Evolutionary conservation across 805 yeast species (phyloP).

Genomic region (Lipomyces anomalus): DNA sequence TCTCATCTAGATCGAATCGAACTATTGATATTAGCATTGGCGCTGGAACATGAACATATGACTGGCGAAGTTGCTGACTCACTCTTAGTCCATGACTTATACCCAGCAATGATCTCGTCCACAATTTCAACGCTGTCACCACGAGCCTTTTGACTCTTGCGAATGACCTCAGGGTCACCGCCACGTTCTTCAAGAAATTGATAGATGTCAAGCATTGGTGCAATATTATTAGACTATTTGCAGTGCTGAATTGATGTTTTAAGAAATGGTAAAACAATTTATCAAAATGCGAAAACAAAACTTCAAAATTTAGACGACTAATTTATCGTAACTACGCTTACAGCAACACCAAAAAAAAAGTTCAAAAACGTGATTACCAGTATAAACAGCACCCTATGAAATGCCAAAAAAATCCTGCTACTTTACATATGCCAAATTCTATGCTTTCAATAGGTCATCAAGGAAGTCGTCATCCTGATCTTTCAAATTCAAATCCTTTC

Average conservation of each 20-base stretch:
- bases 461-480: conserved; percentile 13
- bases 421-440: neutral
- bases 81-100: conserved; percentile 84
- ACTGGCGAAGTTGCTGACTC: too few relatives aligned
- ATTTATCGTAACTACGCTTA: too few relatives aligned
- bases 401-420: neutral
- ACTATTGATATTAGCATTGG: conserved; percentile 28
- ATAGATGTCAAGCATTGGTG: conserved; percentile 78
- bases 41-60: neutral
- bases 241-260: neutral
- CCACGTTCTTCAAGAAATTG: conserved; percentile 95
- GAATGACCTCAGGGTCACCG: conserved; percentile 86
- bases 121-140: conserved; percentile 92
- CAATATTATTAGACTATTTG: neutral
- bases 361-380: too few relatives aligned
- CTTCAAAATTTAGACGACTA: too few relatives aligned
- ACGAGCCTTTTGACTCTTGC: conserved; percentile 86
- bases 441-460: conserved; percentile 10
- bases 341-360: neutral
- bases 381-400: neutral
- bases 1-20: conserved; percentile 82
- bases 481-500: neutral
- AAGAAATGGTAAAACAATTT: neutral
- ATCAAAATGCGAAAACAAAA: neutral
- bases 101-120: conserved; percentile 87